These are phyloP conservation scores for Solanum stenotomum DNA, from an alignment of 257 asterid genomes.

Conservation along the genomic window DNA sequence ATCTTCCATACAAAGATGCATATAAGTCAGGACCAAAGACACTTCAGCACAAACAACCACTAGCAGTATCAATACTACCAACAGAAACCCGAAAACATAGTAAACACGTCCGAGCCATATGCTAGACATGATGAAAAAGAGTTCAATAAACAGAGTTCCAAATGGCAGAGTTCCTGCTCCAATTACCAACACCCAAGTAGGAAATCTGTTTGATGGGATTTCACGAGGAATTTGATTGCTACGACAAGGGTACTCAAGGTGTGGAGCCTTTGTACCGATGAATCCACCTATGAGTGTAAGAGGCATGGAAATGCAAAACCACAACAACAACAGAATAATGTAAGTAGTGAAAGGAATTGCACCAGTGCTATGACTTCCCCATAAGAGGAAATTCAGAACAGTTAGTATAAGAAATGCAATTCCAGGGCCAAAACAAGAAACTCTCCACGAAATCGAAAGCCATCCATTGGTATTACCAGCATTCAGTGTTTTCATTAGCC, in stretches of 20 bases:
- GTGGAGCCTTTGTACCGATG: conserved; percentile 1
- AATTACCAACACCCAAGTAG: conserved; percentile 11
- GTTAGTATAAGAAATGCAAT: conserved; percentile 11
- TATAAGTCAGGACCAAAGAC: conserved; percentile 12
- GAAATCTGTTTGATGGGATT: conserved; percentile 8
- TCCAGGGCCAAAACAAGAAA: conserved; percentile 14
- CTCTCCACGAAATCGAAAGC: conserved; percentile 14
- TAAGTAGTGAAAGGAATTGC: conserved; percentile 15
- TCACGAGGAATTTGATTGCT: conserved; percentile 19
- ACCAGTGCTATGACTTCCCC: conserved; percentile 19
- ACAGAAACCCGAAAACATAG: conserved; percentile 16
- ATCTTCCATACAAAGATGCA: conserved; percentile 14
- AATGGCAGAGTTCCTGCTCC: conserved; percentile 20
- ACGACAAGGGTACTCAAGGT: conserved; percentile 5
- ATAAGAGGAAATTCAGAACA: conserved; percentile 9
- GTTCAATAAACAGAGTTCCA: conserved; percentile 14
- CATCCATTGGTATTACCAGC: conserved; percentile 4
- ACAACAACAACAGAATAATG: conserved; percentile 2
- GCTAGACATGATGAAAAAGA: conserved; percentile 22
- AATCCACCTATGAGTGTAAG: conserved; percentile 16
- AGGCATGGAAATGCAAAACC: conserved; percentile 18
- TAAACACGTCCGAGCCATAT: conserved; percentile 17
- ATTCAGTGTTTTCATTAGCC: conserved; percentile 9
- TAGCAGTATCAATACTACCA: conserved; percentile 2
- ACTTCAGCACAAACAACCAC: conserved; percentile 17